Evolutionary conservation across 345 rosid species (phyloP), one percentile per base, ranked within the genome.

Genomic region (Combretum micranthum): DNA sequence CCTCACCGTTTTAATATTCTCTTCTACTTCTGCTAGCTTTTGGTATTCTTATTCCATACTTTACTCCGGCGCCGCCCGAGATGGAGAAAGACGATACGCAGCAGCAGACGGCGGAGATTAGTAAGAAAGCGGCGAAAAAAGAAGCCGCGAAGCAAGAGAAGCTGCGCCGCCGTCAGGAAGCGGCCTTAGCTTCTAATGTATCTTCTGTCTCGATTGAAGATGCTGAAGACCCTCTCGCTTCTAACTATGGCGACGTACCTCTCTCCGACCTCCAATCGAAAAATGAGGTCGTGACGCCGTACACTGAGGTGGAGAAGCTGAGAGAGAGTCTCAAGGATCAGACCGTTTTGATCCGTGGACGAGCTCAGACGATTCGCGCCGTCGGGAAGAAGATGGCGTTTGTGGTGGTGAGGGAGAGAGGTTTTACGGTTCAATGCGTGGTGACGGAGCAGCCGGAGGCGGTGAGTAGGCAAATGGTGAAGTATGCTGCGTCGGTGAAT

Each of bases 51-150:
- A 7, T 32, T 32, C 39, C 7, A 7, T 11, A 32, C 9, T 32
- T 1, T 5, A 32, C 1, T 4, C 39, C 39, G 39, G 42, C 50
- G 23, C 48, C 45, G 19, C n/a, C 45, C 26, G 50, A 50, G 69
- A 50, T 62, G 62, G 57, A 62, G 32, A 63, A 57, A 50, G 23
- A 56, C 12, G 55, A 44, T 12, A 37, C 55, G 12, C 21, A 50
- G 42, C 25, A 62, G 22, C 37, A n/a, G n/a, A n/a, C 25, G 18
- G 69, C 47, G 47, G 60, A 76, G 18, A 39, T 70, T 20, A 87
- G 90, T 78, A 90, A 87, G 70, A 90, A 90, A 55, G 91, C 87
- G 2, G 84, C 97, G 5, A 90, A 90, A 73, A 90, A 90, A 59
- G 90, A 81, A 73, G 93, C 95, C 0, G 86, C 83, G 43, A 90